These are phyloP conservation scores for Gnetum montanum DNA, from an alignment of 75 land plant genomes.

Conservation along the genomic window DNA sequence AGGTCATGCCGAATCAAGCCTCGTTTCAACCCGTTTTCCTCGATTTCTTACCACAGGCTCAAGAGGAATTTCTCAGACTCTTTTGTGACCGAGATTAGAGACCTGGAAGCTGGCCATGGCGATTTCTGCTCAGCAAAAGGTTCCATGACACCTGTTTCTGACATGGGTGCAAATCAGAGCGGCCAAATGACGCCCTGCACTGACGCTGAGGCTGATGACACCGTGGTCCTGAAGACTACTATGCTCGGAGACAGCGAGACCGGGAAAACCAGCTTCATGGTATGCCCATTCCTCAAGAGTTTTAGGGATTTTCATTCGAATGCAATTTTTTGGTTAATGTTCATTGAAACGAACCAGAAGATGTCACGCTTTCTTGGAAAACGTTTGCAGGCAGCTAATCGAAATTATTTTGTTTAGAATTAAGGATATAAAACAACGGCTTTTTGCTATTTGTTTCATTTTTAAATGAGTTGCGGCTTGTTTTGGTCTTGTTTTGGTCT, in stretches of 20 bases:
- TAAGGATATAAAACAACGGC: too few relatives aligned
- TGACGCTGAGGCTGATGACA: slow-evolving; percentile 9
- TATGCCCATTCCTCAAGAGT: too few relatives aligned
- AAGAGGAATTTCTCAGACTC: background rate
- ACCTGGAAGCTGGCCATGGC: background rate
- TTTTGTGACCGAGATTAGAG: background rate
- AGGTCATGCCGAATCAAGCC: background rate
- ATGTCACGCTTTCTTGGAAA: too few relatives aligned
- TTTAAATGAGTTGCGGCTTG: too few relatives aligned
- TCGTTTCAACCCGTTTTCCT: background rate
- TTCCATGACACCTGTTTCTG: background rate
- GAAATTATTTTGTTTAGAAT: too few relatives aligned
- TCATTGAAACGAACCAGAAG: too few relatives aligned
- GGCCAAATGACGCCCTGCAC: background rate
- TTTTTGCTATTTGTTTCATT: too few relatives aligned
- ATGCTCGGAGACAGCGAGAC: slow-evolving; percentile 51
- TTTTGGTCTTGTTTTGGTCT: too few relatives aligned
- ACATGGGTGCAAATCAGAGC: background rate
- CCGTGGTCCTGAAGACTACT: slow-evolving; percentile 41
- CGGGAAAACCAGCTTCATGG: slow-evolving; percentile 64
- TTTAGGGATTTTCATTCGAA: too few relatives aligned
- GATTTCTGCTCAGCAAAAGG: too few relatives aligned
- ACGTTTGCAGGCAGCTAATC: too few relatives aligned
- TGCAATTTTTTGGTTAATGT: too few relatives aligned
- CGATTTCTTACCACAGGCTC: background rate